These are phyloP conservation scores for Nyctanthes arbortristis DNA, from an alignment of 257 asterid genomes.

Conservation along the genomic window DNA sequence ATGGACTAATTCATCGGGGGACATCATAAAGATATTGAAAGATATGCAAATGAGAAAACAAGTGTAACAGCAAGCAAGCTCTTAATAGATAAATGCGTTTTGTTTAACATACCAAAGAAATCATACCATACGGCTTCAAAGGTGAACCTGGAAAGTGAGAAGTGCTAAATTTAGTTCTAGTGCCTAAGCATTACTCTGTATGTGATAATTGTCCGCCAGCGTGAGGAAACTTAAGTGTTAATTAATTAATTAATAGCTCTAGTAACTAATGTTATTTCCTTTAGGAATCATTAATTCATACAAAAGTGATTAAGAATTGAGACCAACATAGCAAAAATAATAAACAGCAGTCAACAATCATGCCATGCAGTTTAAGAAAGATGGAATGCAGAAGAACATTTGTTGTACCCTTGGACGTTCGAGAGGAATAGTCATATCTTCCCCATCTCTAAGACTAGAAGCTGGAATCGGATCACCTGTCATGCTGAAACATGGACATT, in stretches of 20 bases:
- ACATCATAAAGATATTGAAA: neutral
- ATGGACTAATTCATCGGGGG: neutral
- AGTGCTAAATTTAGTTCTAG: neutral
- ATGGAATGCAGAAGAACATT: slow-evolving; percentile 23
- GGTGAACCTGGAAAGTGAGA: neutral
- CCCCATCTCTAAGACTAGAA: slow-evolving; percentile 92
- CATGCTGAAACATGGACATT: slow-evolving; percentile 64
- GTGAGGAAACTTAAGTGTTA: neutral
- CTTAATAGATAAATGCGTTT: neutral
- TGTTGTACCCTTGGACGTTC: slow-evolving; percentile 71
- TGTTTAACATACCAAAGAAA: neutral
- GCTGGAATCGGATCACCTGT: slow-evolving; percentile 87
- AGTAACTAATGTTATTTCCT: neutral
- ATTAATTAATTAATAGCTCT: neutral
- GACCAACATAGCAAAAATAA: slow-evolving; percentile 17
- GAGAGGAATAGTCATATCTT: slow-evolving; percentile 51
- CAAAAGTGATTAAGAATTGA: slow-evolving; percentile 7
- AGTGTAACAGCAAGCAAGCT: neutral
- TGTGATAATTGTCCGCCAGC: neutral
- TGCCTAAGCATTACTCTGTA: neutral
- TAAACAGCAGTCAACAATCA: slow-evolving; percentile 15
- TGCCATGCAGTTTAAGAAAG: slow-evolving; percentile 17
- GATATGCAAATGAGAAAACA: neutral
- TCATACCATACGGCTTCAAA: neutral
- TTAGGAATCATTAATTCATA: neutral